Conservation (phyloP, 139 green algal species). For the Picochlorum sp. region DNA sequence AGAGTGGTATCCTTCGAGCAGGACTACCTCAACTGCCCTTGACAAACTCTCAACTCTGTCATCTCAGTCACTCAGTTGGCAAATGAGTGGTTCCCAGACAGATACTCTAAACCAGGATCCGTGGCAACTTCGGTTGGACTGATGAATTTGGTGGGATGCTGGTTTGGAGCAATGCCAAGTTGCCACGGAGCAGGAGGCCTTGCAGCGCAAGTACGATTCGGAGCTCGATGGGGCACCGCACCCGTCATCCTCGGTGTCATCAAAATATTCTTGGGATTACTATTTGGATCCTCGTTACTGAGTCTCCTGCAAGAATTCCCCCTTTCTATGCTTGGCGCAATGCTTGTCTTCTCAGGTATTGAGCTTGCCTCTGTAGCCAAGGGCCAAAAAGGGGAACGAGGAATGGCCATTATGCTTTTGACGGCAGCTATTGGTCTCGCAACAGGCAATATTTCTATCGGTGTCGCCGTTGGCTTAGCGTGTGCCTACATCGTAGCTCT, state of each 20-base stretch:
- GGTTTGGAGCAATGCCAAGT: slow-evolving; percentile 67
- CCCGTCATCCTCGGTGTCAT: slow-evolving; percentile 56
- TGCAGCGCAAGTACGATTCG: slow-evolving; percentile 67
- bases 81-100: slow-evolving; percentile 45
- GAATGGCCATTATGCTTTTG: slow-evolving; percentile 50
- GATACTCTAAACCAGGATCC: slow-evolving; percentile 11
- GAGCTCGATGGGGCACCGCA: slow-evolving; percentile 50
- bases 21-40: slow-evolving; percentile 46
- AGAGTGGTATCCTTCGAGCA: slow-evolving; percentile 18
- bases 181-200: slow-evolving; percentile 73
- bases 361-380: slow-evolving; percentile 45
- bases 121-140: slow-evolving; percentile 51
- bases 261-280: slow-evolving; percentile 56
- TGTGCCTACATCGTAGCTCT: not conserved
- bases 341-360: slow-evolving; percentile 51
- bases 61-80: slow-evolving; percentile 64
- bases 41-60: slow-evolving; percentile 67
- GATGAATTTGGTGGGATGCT: slow-evolving; percentile 69
- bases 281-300: slow-evolving; percentile 54
- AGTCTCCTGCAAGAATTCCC: slow-evolving; percentile 53
- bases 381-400: slow-evolving; percentile 21
- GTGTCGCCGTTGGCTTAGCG: slow-evolving; percentile 41
- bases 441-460: slow-evolving; percentile 41
- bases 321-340: slow-evolving; percentile 39
- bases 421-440: slow-evolving; percentile 51